Percentiles rank a stretch among this genome's conserved stretches.
Evolutionary conservation across 2,329 filamentous ascomycete species (phyloP).

Genomic region (Alternaria infectoria): DNA sequence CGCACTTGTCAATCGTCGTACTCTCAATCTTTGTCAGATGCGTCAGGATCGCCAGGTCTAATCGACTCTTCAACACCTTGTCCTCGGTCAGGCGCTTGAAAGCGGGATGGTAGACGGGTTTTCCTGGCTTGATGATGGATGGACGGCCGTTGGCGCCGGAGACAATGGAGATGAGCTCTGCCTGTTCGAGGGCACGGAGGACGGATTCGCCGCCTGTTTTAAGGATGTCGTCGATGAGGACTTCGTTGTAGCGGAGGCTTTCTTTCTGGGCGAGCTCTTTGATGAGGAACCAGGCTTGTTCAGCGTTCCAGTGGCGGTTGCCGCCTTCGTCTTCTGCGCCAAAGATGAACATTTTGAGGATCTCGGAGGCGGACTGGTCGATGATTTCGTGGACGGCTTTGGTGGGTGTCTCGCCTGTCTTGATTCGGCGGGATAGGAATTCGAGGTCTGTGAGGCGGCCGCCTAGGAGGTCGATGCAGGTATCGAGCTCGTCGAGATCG

Average conservation of each 20-base stretch:
- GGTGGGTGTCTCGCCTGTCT: slow-evolving; percentile 81
- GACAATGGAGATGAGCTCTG: slow-evolving; percentile 82
- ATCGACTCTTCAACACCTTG: slow-evolving; percentile 74
- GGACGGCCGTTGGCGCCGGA: slow-evolving; percentile 76
- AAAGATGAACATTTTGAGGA: slow-evolving; percentile 90
- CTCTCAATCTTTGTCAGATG: slow-evolving; percentile 76
- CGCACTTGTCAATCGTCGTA: slow-evolving; percentile 76
- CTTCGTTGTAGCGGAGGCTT: slow-evolving; percentile 80
- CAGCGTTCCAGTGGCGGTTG: slow-evolving; percentile 73
- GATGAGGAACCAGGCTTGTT: slow-evolving; percentile 91
- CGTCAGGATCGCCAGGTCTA: slow-evolving; percentile 70
- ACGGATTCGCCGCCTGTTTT: slow-evolving; percentile 74
- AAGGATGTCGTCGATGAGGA: slow-evolving; percentile 79
- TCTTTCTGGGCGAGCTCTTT: slow-evolving; percentile 74
- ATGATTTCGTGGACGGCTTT: slow-evolving; percentile 88
- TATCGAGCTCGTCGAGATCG: slow-evolving; percentile 76
- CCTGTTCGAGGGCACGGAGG: slow-evolving; percentile 79
- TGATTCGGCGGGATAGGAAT: slow-evolving; percentile 87
- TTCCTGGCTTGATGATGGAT: slow-evolving; percentile 76
- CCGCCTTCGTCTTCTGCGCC: slow-evolving; percentile 59
- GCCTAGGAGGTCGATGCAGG: slow-evolving; percentile 80
- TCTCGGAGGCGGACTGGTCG: slow-evolving; percentile 85
- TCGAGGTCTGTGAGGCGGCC: slow-evolving; percentile 95
- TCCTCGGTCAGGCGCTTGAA: slow-evolving; percentile 77
- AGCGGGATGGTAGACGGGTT: slow-evolving; percentile 84